phyloP scores from a whole-genome alignment of 2,329 filamentous ascomycete species.

The Cordyceps cicadae region DNA sequence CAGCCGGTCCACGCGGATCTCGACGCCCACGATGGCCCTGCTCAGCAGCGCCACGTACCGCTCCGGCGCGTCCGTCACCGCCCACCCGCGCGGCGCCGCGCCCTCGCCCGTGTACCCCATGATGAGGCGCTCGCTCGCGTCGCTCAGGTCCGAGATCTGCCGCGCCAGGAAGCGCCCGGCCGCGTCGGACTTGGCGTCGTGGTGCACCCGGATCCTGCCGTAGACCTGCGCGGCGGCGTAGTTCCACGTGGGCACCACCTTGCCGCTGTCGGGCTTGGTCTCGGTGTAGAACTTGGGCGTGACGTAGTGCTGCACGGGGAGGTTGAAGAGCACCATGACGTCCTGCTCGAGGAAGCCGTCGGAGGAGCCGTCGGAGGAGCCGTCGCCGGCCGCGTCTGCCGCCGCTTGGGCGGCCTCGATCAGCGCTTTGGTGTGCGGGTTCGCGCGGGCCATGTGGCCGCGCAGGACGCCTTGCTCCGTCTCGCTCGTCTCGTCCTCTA shows the following conservation, averaged over 20 bases:
- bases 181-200: conserved; percentile 36
- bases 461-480: conserved; percentile 40
- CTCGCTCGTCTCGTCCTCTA: conserved; percentile 32
- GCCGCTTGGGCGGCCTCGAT: conserved; percentile 34
- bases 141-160: conserved; percentile 46
- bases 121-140: conserved; percentile 40
- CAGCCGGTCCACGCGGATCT: conserved; percentile 46
- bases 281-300: conserved; percentile 60
- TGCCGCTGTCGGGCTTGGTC: conserved; percentile 55
- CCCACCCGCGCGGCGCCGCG: conserved; percentile 37
- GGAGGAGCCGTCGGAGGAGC: conserved; percentile 5
- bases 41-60: conserved; percentile 48
- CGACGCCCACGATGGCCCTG: conserved; percentile 53
- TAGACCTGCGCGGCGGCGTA: conserved; percentile 59
- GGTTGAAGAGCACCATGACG: conserved; percentile 55
- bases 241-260: conserved; percentile 65
- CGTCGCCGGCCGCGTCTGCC: not conserved
- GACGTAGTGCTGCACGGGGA: conserved; percentile 52
- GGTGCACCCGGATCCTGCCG: conserved; percentile 46
- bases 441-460: conserved; percentile 54
- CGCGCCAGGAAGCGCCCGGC: conserved; percentile 39
- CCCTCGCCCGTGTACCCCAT: conserved; percentile 41
- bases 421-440: conserved; percentile 56
- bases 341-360: conserved; percentile 37
- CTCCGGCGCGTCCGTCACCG: conserved; percentile 47